Evolutionary conservation across 208 protist genomes (phyloP), one percentile per base, ranked within the genome.

Genomic region (Leptomonas pyrrhocoris): DNA sequence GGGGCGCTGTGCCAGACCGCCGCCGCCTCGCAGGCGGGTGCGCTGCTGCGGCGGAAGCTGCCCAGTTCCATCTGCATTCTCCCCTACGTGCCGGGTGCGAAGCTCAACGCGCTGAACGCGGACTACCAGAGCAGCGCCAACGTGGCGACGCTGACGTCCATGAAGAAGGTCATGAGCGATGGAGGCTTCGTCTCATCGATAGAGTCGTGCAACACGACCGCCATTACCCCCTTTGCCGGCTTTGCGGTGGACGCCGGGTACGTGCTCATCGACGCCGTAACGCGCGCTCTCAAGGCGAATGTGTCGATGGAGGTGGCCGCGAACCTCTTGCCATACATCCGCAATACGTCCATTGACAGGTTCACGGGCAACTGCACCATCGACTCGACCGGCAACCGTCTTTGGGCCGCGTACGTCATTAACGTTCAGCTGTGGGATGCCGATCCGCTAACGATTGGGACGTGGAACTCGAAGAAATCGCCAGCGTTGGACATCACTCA

Each of bases 181-280:
- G 86, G 86, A 27, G 84, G 84, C 25, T 94, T 96, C 60, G 38
- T 81, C 8, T 68, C 82, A 0, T 77, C 88, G 57, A 79, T 81
- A 25, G 59, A 75, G 61, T 51, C 46, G n/a, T 96, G 88, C 48
- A 42, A 75, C 69, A 72, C 84, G 11, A 68, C 34, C 28, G 48
- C 53, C 27, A 81, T 96, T 54, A 60, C 62, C 25, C 30, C 64
- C 28, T 79, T 77, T 36, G 66, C 43, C 31, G 86, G 71, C 34
- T 96, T 96, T 64, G 88, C 91, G 16, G 79, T 92, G 25, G 91
- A 96, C 51, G 87, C 88, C 11, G 91, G 73, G 18, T 83, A 86
- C 42, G 80, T 91, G 0, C 62, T 94, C 28, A 92, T 94, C 54
- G 69, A 86, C 54, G 79, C 78, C 34, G 79, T 92, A 4, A 65